These are phyloP conservation scores for Trifolium repens DNA, from an alignment of 306 rosid genomes.

Conservation along the genomic window DNA sequence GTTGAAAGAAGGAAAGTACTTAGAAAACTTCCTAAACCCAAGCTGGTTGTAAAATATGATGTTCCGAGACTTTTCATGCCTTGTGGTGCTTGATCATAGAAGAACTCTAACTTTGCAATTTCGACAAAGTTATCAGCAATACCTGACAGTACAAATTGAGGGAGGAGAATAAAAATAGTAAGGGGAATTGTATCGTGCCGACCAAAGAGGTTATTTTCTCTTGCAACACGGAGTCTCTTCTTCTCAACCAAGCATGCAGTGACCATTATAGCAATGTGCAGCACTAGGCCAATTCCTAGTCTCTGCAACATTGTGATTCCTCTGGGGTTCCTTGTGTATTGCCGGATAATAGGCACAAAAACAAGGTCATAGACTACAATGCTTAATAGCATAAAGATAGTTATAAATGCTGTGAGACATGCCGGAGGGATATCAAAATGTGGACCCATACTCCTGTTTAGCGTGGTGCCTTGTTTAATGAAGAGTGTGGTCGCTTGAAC, in stretches of 20 bases:
- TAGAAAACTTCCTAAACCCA: slow-evolving; percentile 69
- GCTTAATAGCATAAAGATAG: slow-evolving; percentile 73
- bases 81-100: slow-evolving; percentile 83
- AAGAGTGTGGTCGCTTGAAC: slow-evolving; percentile 62
- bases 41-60: slow-evolving; percentile 63
- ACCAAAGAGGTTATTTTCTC: slow-evolving; percentile 46
- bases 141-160: slow-evolving; percentile 66
- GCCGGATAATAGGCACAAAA: slow-evolving; percentile 56
- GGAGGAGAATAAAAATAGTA: slow-evolving; percentile 72
- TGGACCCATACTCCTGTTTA: slow-evolving; percentile 65
- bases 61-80: slow-evolving; percentile 83
- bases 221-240: slow-evolving; percentile 59
- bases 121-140: slow-evolving; percentile 70
- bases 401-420: slow-evolving; percentile 58
- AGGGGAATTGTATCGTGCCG: slow-evolving; percentile 59
- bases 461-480: slow-evolving; percentile 70
- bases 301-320: slow-evolving; percentile 86
- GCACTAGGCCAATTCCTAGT: slow-evolving; percentile 67
- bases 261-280: slow-evolving; percentile 57
- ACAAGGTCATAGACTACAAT: slow-evolving; percentile 62
- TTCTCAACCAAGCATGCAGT: slow-evolving; percentile 60
- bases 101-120: slow-evolving; percentile 73
- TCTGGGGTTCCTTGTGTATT: slow-evolving; percentile 72
- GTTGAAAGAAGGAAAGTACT: slow-evolving; percentile 62
- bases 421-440: slow-evolving; percentile 75